Percentiles rank a stretch among this genome's conserved stretches.
These are phyloP conservation scores for Scedosporium boydii DNA, from an alignment of 2,329 filamentous ascomycete genomes.

Conservation along the genomic window DNA sequence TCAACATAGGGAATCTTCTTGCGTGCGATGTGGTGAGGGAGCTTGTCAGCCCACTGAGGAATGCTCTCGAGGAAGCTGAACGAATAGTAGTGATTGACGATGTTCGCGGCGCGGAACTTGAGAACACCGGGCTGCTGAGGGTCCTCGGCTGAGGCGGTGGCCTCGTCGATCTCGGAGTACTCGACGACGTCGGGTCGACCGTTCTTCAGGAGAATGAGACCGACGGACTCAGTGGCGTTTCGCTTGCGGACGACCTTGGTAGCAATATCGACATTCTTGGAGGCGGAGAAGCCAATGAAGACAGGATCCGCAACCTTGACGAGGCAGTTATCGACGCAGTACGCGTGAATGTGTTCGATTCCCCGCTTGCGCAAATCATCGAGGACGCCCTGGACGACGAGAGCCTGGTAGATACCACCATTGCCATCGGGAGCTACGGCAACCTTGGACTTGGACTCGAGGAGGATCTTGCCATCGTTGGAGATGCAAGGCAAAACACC, in stretches of 20 bases:
- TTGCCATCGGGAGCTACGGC: conserved; percentile 96
- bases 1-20: conserved; percentile 96
- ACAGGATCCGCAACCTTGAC: conserved; percentile 95
- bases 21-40: conserved; percentile 90
- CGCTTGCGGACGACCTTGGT: conserved; percentile 99
- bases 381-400: conserved; percentile 70
- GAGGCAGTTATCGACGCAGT: conserved; percentile 99
- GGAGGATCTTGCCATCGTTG: conserved; percentile 92
- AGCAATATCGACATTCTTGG: conserved; percentile 84
- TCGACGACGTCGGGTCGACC: conserved; percentile 95
- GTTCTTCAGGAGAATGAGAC: conserved; percentile 89
- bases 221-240: conserved; percentile 89
- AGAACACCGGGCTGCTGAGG: conserved; percentile 69
- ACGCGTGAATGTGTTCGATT: conserved; percentile 90
- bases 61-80: conserved; percentile 87
- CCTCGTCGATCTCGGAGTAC: conserved; percentile 91
- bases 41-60: conserved; percentile 71
- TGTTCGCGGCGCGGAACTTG: conserved; percentile 96
- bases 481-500: conserved; percentile 94
- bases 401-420: conserved; percentile 89
- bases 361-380: conserved; percentile 82
- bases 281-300: conserved; percentile 88
- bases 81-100: conserved; percentile 99
- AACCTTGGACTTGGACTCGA: conserved; percentile 83
- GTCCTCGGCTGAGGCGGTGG: conserved; percentile 83